Conservation (phyloP, 305 asterid species). For the Fraxinus sp. region DNA sequence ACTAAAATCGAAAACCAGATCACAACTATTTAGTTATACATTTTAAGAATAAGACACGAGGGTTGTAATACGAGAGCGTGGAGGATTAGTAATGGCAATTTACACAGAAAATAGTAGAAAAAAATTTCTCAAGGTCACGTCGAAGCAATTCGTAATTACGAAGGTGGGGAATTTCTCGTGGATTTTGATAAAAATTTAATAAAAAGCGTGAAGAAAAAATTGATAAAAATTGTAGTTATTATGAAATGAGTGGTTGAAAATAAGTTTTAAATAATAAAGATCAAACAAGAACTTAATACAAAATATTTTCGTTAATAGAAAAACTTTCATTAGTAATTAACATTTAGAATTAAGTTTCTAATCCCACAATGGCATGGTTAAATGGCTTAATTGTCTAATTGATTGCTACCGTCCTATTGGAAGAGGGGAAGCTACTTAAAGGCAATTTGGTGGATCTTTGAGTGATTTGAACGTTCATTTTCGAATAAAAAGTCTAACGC, state of each 20-base stretch:
- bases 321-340: not conserved
- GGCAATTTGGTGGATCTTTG: constrained; percentile 57
- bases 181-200: not conserved
- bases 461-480: constrained; percentile 48
- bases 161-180: no score
- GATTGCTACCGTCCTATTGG: not conserved
- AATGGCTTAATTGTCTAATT: not conserved
- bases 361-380: not conserved
- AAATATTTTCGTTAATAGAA: not conserved
- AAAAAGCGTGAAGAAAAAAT: no score
- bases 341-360: not conserved
- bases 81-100: not conserved
- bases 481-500: constrained; percentile 24
- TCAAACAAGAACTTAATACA: not conserved
- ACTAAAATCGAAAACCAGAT: not conserved
- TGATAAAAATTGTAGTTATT: no score
- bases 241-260: no score
- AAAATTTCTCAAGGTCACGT: not conserved
- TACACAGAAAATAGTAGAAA: not conserved
- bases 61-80: not conserved
- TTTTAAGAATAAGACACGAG: not conserved
- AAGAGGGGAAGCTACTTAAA: constrained; percentile 31
- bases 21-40: not conserved
- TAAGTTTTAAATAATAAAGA: no score
- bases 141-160: not conserved